Conservation (phyloP, 164 flowering plant species). For the Sedum album region DNA sequence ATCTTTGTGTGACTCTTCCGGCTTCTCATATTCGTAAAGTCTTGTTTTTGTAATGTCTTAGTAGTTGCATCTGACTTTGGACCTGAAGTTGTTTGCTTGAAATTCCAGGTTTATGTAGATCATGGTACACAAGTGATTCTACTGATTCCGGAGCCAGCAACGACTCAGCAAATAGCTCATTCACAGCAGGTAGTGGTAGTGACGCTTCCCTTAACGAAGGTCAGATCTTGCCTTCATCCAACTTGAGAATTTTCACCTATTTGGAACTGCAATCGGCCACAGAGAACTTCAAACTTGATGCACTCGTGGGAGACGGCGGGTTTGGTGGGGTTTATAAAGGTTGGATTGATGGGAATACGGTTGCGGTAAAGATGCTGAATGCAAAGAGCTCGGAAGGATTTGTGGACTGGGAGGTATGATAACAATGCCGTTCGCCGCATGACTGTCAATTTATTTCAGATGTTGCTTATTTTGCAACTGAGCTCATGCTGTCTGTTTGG, state of each 20-base stretch:
- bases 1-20: too few relatives aligned
- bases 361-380: constrained; percentile 54
- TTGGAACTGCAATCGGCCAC: constrained; percentile 47
- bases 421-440: not conserved
- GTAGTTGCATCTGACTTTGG: not conserved
- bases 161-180: constrained; percentile 30
- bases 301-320: constrained; percentile 58
- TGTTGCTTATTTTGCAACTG: not conserved
- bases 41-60: not conserved
- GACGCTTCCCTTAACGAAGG: constrained; percentile 24
- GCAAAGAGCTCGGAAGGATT: constrained; percentile 53
- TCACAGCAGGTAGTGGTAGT: constrained; percentile 34
- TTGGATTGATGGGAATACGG: constrained; percentile 45
- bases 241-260: constrained; percentile 35
- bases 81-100: not conserved
- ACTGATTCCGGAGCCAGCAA: constrained; percentile 29
- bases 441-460: not conserved
- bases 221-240: constrained; percentile 35
- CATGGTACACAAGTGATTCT: constrained; percentile 29
- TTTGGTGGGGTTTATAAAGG: constrained; percentile 61
- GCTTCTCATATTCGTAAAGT: too few relatives aligned
- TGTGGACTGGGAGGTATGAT: constrained; percentile 54
- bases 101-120: constrained; percentile 8
- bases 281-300: constrained; percentile 40
- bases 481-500: not conserved